These are phyloP conservation scores for Spathaspora sp. DNA, from an alignment of 805 yeast species.

Conservation along the genomic window DNA sequence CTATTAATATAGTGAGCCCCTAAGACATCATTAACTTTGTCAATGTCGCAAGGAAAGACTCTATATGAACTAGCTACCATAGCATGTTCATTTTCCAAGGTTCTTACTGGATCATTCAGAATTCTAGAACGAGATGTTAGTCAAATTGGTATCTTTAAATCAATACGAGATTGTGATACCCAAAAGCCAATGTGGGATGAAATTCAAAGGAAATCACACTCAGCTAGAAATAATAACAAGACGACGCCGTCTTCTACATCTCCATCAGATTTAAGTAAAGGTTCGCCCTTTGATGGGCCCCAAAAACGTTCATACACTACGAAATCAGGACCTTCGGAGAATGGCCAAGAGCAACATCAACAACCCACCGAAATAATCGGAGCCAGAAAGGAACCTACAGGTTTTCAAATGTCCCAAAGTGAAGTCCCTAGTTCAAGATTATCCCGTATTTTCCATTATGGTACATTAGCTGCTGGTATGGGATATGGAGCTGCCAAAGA, in stretches of 20 bases:
- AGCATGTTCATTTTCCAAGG: slow-evolving; percentile 20
- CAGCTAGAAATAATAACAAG: slow-evolving; percentile 5
- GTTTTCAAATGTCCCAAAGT: slow-evolving; percentile 52
- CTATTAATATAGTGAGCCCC: not conserved
- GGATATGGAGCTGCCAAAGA: slow-evolving; percentile 81
- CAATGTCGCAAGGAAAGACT: slow-evolving; percentile 10
- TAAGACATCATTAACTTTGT: not conserved
- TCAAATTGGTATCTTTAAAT: slow-evolving; percentile 3
- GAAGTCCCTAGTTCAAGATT: slow-evolving; percentile 84
- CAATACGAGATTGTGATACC: slow-evolving; percentile 17
- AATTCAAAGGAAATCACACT: slow-evolving; percentile 6
- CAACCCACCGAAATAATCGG: not conserved
- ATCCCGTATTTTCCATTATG: slow-evolving; percentile 90
- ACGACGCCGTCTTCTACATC: not conserved
- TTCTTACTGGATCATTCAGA: slow-evolving; percentile 15
- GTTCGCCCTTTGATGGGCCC: not conserved
- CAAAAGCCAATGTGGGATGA: slow-evolving; percentile 22
- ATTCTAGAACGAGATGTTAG: slow-evolving; percentile 16
- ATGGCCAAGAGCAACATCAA: not conserved
- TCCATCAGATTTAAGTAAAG: not conserved
- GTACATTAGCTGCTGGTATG: slow-evolving; percentile 86
- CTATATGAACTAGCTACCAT: slow-evolving; percentile 21
- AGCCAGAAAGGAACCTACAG: slow-evolving; percentile 15
- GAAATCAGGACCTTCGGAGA: slow-evolving; percentile 1
- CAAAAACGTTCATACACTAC: slow-evolving; percentile 8